Conservation (phyloP, 2,329 filamentous ascomycete genomes). For the Trichoderma sp. region DNA sequence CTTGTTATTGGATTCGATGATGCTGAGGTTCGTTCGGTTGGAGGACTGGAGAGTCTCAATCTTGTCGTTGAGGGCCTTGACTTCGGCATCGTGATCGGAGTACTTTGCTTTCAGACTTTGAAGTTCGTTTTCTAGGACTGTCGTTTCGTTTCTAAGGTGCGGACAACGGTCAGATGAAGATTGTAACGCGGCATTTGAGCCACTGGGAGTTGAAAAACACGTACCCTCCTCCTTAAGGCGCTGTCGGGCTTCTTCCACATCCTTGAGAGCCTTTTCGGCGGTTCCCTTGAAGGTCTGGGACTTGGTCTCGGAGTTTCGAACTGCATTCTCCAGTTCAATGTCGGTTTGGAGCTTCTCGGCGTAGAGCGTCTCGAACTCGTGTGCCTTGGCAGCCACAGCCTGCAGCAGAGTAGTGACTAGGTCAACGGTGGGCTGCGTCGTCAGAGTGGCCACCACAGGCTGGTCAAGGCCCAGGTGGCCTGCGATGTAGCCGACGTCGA, state of each 20-base stretch:
- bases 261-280: constrained; percentile 79
- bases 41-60: constrained; percentile 86
- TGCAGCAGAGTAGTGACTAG: constrained; percentile 74
- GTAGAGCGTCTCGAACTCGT: constrained; percentile 77
- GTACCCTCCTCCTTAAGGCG: constrained; percentile 82
- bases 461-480: constrained; percentile 70
- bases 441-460: constrained; percentile 59
- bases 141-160: constrained; percentile 67
- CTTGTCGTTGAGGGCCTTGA: constrained; percentile 76
- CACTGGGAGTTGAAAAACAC: constrained; percentile 24
- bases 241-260: constrained; percentile 77
- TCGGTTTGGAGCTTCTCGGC: constrained; percentile 87
- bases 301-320: constrained; percentile 80
- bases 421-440: constrained; percentile 72
- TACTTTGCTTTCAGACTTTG: constrained; percentile 33
- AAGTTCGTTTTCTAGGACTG: constrained; percentile 81
- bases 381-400: constrained; percentile 75
- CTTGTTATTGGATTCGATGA: constrained; percentile 86
- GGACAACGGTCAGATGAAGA: background rate
- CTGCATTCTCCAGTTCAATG: constrained; percentile 89
- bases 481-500: constrained; percentile 74
- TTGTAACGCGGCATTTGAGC: background rate
- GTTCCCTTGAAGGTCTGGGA: constrained; percentile 79
- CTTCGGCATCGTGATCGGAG: constrained; percentile 52
- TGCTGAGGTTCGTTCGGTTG: constrained; percentile 84